phyloP scores from a whole-genome alignment of 2,329 filamentous ascomycete species.

The Botrytis fabae region DNA sequence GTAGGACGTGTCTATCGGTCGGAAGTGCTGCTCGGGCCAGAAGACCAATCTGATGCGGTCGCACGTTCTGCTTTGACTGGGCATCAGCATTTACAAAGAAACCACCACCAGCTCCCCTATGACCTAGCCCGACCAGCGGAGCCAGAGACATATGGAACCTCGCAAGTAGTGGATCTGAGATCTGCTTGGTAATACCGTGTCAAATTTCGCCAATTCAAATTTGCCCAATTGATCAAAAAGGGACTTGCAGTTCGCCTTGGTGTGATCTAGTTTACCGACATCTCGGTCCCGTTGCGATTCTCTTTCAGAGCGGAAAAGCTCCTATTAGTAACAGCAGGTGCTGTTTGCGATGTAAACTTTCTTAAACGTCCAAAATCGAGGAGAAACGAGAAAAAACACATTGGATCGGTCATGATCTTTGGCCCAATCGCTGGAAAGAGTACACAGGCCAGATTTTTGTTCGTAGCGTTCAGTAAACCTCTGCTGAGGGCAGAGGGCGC shows the following conservation, averaged over 20 bases:
- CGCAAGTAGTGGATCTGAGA: no score
- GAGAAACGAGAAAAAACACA: background rate
- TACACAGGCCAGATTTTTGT: background rate
- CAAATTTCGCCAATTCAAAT: background rate
- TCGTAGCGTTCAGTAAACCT: background rate
- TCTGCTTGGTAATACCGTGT: background rate
- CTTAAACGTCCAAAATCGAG: background rate
- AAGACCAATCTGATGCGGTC: background rate
- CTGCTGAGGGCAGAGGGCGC: background rate
- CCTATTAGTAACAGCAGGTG: background rate
- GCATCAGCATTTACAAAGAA: slow-evolving; percentile 42
- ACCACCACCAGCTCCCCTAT: slow-evolving; percentile 34
- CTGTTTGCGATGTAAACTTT: no score
- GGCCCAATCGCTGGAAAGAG: background rate
- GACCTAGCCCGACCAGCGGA: slow-evolving; percentile 27
- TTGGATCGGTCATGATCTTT: background rate
- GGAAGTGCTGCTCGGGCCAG: background rate
- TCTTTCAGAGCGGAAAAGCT: background rate
- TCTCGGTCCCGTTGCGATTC: background rate
- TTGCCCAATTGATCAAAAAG: slow-evolving; percentile 6
- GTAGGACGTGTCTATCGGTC: background rate
- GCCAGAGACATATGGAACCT: no score
- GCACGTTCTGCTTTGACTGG: slow-evolving; percentile 41
- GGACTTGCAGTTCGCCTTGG: background rate
- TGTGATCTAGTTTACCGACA: slow-evolving; percentile 9